These are phyloP conservation scores for Litchi chinensis DNA, from an alignment of 345 rosid genomes.

Conservation along the genomic window DNA sequence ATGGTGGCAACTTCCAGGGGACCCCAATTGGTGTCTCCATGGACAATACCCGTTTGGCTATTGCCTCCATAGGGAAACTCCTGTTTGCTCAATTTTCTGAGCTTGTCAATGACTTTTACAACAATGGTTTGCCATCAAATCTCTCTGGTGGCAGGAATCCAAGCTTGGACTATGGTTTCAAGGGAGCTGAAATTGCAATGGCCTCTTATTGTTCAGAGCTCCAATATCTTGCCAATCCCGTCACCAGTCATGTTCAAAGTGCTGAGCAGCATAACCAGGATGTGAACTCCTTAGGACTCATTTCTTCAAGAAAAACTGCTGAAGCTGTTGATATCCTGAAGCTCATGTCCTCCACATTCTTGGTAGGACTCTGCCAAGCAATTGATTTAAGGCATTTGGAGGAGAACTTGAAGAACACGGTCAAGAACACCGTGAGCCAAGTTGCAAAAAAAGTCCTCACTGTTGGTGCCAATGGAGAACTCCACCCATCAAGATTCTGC, in stretches of 20 bases:
- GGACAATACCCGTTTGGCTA: constrained; percentile 53
- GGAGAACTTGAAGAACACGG: constrained; percentile 50
- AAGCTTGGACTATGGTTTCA: constrained; percentile 75
- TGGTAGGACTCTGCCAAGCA: constrained; percentile 65
- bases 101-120: constrained; percentile 75
- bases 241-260: constrained; percentile 58
- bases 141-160: constrained; percentile 69
- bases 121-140: constrained; percentile 78
- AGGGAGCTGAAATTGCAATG: constrained; percentile 82
- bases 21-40: constrained; percentile 63
- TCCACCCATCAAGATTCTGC: constrained; percentile 75
- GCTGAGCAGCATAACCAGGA: constrained; percentile 66
- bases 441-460: constrained; percentile 53
- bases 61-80: constrained; percentile 52
- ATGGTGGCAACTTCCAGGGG: constrained; percentile 71
- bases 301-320: constrained; percentile 61
- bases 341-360: constrained; percentile 58
- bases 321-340: constrained; percentile 57
- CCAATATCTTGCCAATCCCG: constrained; percentile 56
- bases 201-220: constrained; percentile 64
- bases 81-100: constrained; percentile 69
- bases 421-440: constrained; percentile 53
- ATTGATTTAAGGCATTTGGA: constrained; percentile 66
- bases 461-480: constrained; percentile 58
- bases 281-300: constrained; percentile 58